Base-by-base conservation (phyloP, 177 flowering plant genomes). In the Tripterygium wilfordii region DNA sequence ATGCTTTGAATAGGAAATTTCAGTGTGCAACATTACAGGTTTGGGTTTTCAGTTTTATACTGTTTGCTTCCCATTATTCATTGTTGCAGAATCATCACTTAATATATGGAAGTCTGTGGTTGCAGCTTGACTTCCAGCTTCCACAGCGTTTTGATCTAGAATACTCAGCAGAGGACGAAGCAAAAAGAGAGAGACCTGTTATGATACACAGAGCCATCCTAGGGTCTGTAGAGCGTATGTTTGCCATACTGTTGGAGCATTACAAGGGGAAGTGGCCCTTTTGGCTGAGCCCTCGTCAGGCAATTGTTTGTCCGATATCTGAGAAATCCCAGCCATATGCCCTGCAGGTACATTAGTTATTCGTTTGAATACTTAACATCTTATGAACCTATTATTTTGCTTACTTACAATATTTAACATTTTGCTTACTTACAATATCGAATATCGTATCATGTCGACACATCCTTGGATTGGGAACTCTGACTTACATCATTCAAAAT, bases 21-120 rank as follows among this genome's bases (percentile, higher is more conserved):
- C 99, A 94, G 69, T 87, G 97, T 70, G 97, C 99, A 18, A 94
- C 99, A 13, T 62, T 94, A 38, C 97, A 94, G 96, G 99, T 88
- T 41, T 37, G 3, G 3, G 0, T 9, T 24, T 25, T 31, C 25
- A 3, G 15, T 30, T 53, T 40, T 10, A 2, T 36, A 33, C 1
- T 51, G 36, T 39, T 10, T 19, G 23, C 31, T 17, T 49, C 22
- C n/a, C n/a, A 14, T 23, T 13, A 13, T 25, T 8, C 20, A 13
- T 2, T 9, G 23, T 29, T 33, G 3, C 2, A 3, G 30, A 21
- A 22, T 21, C 32, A 7, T 26, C 38, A 27, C 15, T 14, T 45
- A 26, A 18, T 42, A 30, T 35, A 14, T 35, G 25, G 37, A 35
- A 53, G 6, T 10, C 37, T 56, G 17, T 56, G 26, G 10, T 72